Evolutionary conservation across 176 grass and related monocot species (phyloP).

Genomic region (Tuctoria greenei): DNA sequence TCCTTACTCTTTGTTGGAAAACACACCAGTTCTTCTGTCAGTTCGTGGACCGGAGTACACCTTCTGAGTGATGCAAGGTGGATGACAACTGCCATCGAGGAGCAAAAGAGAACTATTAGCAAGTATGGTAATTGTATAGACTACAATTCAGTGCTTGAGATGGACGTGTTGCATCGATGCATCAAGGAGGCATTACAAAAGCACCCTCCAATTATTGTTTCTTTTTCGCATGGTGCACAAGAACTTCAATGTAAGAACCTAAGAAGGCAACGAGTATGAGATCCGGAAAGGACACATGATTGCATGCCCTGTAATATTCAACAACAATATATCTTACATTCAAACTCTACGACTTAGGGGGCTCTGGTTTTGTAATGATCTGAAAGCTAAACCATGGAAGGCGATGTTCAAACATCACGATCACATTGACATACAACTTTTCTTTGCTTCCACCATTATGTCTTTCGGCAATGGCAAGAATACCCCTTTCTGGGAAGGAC

Average conservation of each 20-base stretch:
- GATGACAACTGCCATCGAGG: conserved; percentile 27
- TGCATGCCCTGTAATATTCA: not conserved
- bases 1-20: too few species aligned
- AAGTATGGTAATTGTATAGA: conserved; percentile 20
- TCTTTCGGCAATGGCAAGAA: too few species aligned
- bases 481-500: too few species aligned
- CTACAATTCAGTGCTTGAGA: not conserved
- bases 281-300: too few species aligned
- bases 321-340: not conserved
- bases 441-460: too few species aligned
- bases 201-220: not conserved
- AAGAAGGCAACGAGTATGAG: not conserved
- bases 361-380: too few species aligned
- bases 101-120: conserved; percentile 43
- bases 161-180: too few species aligned
- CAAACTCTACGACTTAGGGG: too few species aligned
- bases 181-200: not conserved
- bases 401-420: too few species aligned
- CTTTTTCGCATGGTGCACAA: not conserved
- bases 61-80: conserved; percentile 27
- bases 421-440: too few species aligned
- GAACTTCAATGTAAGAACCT: not conserved
- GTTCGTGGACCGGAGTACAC: conserved; percentile 45
- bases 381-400: too few species aligned
- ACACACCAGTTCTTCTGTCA: too few species aligned